Evolutionary conservation across 2,329 filamentous ascomycete genomes (phyloP).

Genomic region (Paraphaeosphaeria sporulosa): DNA sequence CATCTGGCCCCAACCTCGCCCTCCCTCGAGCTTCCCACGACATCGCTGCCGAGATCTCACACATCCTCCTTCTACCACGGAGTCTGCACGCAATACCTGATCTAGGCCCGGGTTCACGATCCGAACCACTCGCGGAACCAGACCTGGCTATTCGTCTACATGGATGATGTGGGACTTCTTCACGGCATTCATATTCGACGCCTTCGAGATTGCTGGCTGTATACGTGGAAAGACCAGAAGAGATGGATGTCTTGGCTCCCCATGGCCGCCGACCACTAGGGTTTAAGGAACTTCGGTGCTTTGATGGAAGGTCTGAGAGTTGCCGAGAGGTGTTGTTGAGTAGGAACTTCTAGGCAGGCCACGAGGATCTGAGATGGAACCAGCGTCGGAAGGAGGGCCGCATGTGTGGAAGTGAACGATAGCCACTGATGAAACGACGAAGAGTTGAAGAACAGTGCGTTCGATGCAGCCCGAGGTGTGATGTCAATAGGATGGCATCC

Average conservation of each 20-base stretch:
- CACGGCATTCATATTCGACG: slow-evolving; percentile 29
- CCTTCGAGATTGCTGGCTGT: slow-evolving; percentile 33
- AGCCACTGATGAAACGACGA: no score
- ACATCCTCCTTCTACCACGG: slow-evolving; percentile 32
- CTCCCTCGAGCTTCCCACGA: slow-evolving; percentile 48
- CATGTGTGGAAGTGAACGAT: no score
- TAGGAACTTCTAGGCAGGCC: no score
- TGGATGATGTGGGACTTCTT: slow-evolving; percentile 48
- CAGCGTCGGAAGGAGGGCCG: no score
- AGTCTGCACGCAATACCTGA: slow-evolving; percentile 36
- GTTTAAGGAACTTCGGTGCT: no score
- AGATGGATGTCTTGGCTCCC: slow-evolving; percentile 37
- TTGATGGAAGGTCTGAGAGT: no score
- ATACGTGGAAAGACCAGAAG: slow-evolving; percentile 33
- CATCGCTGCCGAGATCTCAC: slow-evolving; percentile 46
- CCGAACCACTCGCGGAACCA: slow-evolving; percentile 27
- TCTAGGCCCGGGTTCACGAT: slow-evolving; percentile 15
- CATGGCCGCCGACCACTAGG: no score
- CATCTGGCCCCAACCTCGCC: slow-evolving; percentile 54
- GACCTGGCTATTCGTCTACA: slow-evolving; percentile 29
- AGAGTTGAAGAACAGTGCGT: no score
- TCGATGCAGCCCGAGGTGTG: no score
- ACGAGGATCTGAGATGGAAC: no score
- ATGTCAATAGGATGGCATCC: no score
- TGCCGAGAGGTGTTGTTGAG: no score